Conservation (phyloP, 2,329 filamentous ascomycete genomes). For the Fusarium sp. region DNA sequence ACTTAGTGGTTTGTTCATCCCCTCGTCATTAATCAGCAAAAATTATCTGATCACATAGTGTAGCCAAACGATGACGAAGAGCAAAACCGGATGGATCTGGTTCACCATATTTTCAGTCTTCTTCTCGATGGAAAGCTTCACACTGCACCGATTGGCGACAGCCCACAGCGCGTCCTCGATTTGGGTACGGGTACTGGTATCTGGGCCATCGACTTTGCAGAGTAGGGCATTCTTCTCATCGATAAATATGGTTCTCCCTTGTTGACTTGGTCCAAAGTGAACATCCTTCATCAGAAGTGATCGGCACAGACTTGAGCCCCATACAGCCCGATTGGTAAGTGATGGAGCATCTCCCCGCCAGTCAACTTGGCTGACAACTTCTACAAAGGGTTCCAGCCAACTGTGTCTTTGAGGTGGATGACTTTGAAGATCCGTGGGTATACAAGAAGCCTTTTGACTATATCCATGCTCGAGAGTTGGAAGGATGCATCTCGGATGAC, state of each 20-base stretch:
- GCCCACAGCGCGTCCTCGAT: constrained; percentile 28
- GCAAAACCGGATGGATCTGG: constrained; percentile 34
- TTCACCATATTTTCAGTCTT: constrained; percentile 35
- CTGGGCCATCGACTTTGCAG: constrained; percentile 40
- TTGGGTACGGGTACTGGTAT: constrained; percentile 34
- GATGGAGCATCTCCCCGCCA: rapidly evolving
- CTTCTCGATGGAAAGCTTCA: constrained; percentile 23
- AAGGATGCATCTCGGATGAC: constrained; percentile 35
- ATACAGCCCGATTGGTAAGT: constrained; percentile 38
- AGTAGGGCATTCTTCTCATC: neutral
- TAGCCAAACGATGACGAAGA: constrained; percentile 39
- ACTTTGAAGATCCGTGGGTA: constrained; percentile 35
- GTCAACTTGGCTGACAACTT: rapidly evolving
- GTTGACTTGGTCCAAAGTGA: constrained; percentile 6
- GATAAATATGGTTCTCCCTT: rapidly evolving
- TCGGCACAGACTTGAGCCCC: constrained; percentile 38
- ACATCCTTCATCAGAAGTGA: constrained; percentile 31
- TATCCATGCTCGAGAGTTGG: constrained; percentile 37
- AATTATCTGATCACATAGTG: rapidly evolving
- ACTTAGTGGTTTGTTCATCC: constrained; percentile 3
- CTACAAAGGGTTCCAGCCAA: constrained; percentile 19
- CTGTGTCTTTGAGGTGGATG: constrained; percentile 34
- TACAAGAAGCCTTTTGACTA: constrained; percentile 36
- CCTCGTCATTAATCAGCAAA: rapidly evolving
- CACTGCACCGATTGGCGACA: constrained; percentile 20